Percentiles rank a stretch among this genome's conserved stretches.
These are phyloP conservation scores for Sclerotiophoma versabilis DNA, from an alignment of 2,329 filamentous ascomycete species.

Conservation along the genomic window DNA sequence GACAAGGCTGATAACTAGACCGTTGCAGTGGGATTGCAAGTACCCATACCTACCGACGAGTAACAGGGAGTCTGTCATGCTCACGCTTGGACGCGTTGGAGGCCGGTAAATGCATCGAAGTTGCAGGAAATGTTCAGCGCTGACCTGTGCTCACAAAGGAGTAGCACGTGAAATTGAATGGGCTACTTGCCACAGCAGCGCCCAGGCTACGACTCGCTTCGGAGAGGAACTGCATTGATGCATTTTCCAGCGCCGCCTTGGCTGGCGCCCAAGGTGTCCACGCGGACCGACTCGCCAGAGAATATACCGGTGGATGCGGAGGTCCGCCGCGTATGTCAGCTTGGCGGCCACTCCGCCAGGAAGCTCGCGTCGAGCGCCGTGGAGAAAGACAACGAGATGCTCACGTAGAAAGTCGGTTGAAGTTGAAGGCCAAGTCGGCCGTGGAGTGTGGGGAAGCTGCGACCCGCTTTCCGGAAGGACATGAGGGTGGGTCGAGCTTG, in stretches of 20 bases:
- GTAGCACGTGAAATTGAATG: not conserved
- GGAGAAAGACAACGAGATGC: not conserved
- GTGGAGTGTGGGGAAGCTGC: constrained; percentile 10
- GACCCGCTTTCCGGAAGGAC: not conserved
- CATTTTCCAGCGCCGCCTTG: constrained; percentile 23
- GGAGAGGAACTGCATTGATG: constrained; percentile 16
- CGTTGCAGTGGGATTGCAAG: constrained; percentile 5
- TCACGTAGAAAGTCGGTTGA: not conserved
- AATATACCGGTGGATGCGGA: constrained; percentile 6
- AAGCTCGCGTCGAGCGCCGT: constrained; percentile 9
- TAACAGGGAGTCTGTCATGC: no score
- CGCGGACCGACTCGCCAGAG: constrained; percentile 31
- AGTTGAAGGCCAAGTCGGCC: constrained; percentile 1
- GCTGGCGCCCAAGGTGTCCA: constrained; percentile 20
- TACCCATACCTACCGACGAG: not conserved
- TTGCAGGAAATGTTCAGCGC: not conserved
- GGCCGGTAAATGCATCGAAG: not conserved
- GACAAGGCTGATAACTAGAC: constrained; percentile 15
- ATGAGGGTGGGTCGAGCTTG: constrained; percentile 14
- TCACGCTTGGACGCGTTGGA: not conserved
- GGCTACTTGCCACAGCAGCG: not conserved
- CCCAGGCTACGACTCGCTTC: constrained; percentile 18
- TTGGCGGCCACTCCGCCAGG: constrained; percentile 5
- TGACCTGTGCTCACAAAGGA: not conserved
- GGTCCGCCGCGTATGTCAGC: constrained; percentile 1